Conservation (phyloP, 2,329 filamentous ascomycete genomes). For the Trichoderma lentiforme region DNA sequence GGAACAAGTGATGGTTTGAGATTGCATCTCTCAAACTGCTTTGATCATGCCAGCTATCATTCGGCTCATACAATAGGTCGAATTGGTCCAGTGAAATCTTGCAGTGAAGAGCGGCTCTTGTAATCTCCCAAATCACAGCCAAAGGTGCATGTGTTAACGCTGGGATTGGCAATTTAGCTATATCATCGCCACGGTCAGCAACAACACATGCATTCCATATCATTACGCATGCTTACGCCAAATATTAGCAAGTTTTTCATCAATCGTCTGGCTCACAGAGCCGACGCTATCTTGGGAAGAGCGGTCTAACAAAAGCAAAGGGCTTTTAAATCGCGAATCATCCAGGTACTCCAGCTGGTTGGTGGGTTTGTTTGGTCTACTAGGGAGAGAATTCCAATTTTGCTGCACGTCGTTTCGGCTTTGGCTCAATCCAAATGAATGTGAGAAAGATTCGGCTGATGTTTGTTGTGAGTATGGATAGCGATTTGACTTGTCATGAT, state of each 20-base stretch:
- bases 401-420: background rate
- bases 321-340: background rate
- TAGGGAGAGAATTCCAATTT: background rate
- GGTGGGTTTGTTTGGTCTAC: background rate
- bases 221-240: conserved; percentile 37
- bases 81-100: conserved; percentile 37
- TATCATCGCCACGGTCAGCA: background rate
- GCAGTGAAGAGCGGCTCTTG: conserved; percentile 47
- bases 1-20: conserved; percentile 37
- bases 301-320: background rate
- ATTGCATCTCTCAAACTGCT: conserved; percentile 42
- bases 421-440: background rate
- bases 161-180: conserved; percentile 38
- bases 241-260: conserved; percentile 33
- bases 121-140: conserved; percentile 51
- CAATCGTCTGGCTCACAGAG: conserved; percentile 4
- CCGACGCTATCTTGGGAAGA: background rate
- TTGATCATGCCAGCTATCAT: conserved; percentile 43
- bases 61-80: conserved; percentile 34
- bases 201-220: background rate
- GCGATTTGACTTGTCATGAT: background rate
- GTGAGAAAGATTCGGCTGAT: conserved; percentile 20
- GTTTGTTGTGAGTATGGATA: conserved; percentile 13
- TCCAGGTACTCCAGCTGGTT: background rate
- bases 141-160: conserved; percentile 45